phyloP scores from a whole-genome alignment of 2,329 filamentous ascomycete genomes.

The Raffaelea albimanens region DNA sequence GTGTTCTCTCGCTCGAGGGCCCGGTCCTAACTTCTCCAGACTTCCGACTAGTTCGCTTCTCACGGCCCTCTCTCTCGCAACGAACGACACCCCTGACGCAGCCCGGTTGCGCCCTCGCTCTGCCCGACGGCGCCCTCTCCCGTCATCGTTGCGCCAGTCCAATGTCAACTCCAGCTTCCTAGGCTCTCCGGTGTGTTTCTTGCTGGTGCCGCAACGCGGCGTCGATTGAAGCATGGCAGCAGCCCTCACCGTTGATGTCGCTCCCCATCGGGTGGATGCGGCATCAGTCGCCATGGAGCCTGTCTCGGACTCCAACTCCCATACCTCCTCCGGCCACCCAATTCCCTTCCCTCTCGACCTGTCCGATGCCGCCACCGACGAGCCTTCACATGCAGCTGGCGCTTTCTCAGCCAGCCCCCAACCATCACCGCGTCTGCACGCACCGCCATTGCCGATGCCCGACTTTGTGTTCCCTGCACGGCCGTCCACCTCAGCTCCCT shows the following conservation, averaged over 20 bases:
- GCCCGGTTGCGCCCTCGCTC: too few species aligned
- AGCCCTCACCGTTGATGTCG: constrained; percentile 14
- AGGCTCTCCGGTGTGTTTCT: constrained; percentile 27
- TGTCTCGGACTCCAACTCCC: constrained; percentile 7
- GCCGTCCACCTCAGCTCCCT: constrained; percentile 35
- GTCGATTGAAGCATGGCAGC: constrained; percentile 23
- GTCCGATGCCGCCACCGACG: constrained; percentile 18
- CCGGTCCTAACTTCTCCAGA: too few species aligned
- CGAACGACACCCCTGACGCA: too few species aligned
- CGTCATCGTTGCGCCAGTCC: constrained; percentile 5
- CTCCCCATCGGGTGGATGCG: not conserved
- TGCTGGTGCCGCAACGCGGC: constrained; percentile 40
- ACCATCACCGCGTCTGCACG: constrained; percentile 21
- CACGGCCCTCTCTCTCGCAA: too few species aligned
- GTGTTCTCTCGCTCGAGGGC: too few species aligned
- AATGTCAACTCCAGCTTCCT: constrained; percentile 29
- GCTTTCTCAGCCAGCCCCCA: constrained; percentile 19
- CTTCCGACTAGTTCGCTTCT: too few species aligned
- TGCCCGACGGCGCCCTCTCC: too few species aligned
- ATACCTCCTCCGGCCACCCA: constrained; percentile 14
- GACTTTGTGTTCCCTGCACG: constrained; percentile 54
- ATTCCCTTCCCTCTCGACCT: constrained; percentile 18
- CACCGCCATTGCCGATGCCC: constrained; percentile 48
- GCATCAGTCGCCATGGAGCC: not conserved
- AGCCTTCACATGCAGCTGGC: constrained; percentile 1